Evolutionary conservation across 257 asterid genomes (phyloP), one percentile per base, ranked within the genome.

Genomic region (Jacaranda mimosifolia): DNA sequence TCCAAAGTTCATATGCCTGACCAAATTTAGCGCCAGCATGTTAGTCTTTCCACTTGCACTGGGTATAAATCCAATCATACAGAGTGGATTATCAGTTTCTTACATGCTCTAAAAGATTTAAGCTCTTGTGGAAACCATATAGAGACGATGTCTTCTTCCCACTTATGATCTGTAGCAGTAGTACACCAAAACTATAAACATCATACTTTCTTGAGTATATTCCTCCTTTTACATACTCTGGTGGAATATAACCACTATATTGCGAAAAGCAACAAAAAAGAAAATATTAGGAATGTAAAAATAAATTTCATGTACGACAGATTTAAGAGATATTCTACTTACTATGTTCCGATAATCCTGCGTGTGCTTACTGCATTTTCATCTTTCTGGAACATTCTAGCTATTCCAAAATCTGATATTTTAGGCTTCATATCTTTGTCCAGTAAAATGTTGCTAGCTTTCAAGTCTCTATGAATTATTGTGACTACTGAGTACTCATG

Each of bases 1-100:
- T 75, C 88, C 86, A 85, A 38, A 79, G 68, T 53, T 79, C 85
- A 45, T 85, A 79, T 73, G 86, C 88, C 86, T 85, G 83, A 51
- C 66, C 43, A 65, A 48, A 64, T 38, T 81, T 39, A 43, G 0
- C n/a, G 42, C 26, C 51, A 70, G 9, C 19, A 9, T 60, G 57
- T 67, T 45, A 67, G 72, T 43, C 9, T 57, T 58, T 65, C 66
- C 9, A 66, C 36, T 43, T 52, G 5, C n/a, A 19, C 1, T 3
- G 17, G 39, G 1, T 18, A 17, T 6, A 42, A 52, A 39, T 60
- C 26, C 4, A 51, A 70, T 13, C 18, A 48, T 32, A 26, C 8
- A 21, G 7, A 40, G 7, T 36, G 8, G 14, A 45, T 21, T 15
- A 46, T 19, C 19, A 46, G 35, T 40, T 8, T 68, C 83, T 73